These are phyloP conservation scores for Colletotrichum spinosum DNA, from an alignment of 2,329 filamentous ascomycete species.

Conservation along the genomic window DNA sequence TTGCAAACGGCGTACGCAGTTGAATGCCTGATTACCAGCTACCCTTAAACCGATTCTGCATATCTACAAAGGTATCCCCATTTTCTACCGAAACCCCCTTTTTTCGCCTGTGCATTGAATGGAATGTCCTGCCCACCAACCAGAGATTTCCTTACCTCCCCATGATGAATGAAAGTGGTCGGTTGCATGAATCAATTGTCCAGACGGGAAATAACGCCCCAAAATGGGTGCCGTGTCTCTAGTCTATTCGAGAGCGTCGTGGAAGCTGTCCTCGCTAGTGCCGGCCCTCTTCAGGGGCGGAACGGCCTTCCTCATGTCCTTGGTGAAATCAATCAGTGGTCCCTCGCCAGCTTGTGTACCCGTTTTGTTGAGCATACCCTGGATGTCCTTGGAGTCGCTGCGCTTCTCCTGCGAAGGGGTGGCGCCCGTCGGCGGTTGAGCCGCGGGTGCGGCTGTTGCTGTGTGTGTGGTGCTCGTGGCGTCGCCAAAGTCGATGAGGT, in stretches of 20 bases:
- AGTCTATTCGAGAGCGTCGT: slow-evolving; percentile 50
- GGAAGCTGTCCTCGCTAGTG: slow-evolving; percentile 52
- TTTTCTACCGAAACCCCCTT: slow-evolving; percentile 33
- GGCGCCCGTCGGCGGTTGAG: slow-evolving; percentile 3
- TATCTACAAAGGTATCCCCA: slow-evolving; percentile 35
- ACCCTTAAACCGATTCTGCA: slow-evolving; percentile 26
- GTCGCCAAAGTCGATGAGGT: slow-evolving; percentile 69
- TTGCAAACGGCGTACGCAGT: slow-evolving; percentile 12
- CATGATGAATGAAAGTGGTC: slow-evolving; percentile 31
- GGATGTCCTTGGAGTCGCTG: slow-evolving; percentile 50
- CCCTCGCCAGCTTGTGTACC: slow-evolving; percentile 58
- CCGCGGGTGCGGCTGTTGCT: slow-evolving; percentile 8
- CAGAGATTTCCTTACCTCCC: slow-evolving; percentile 25
- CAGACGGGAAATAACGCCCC: no score
- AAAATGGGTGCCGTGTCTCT: background rate
- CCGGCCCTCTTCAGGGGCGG: slow-evolving; percentile 47
- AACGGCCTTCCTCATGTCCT: slow-evolving; percentile 60
- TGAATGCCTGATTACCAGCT: slow-evolving; percentile 28
- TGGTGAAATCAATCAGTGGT: slow-evolving; percentile 67
- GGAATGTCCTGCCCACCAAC: slow-evolving; percentile 12
- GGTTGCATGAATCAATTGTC: no score
- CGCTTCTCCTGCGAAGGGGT: slow-evolving; percentile 6
- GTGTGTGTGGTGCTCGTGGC: slow-evolving; percentile 20
- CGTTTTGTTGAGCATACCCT: slow-evolving; percentile 58
- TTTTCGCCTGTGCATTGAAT: slow-evolving; percentile 33